phyloP scores from a whole-genome alignment of 148 eudicot genomes.

The Drosera capensis region DNA sequence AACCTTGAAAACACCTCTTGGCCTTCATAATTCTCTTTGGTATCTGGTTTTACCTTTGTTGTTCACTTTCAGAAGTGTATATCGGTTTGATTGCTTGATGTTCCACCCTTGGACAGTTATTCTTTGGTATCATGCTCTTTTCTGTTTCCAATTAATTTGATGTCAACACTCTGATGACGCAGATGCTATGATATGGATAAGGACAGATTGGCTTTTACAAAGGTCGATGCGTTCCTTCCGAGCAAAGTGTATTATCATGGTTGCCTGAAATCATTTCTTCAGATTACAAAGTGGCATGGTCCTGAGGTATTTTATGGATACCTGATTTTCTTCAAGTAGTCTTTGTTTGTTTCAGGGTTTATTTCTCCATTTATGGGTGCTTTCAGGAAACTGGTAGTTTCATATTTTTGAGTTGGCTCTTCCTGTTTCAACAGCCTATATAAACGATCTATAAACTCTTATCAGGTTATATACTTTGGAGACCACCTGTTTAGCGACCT shows the following conservation, averaged over 20 bases:
- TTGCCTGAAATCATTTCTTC: slow-evolving; percentile 69
- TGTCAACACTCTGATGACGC: slow-evolving; percentile 4
- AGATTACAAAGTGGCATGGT: slow-evolving; percentile 95
- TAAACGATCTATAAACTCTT: neutral
- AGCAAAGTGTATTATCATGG: slow-evolving; percentile 78
- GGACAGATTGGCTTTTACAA: slow-evolving; percentile 77
- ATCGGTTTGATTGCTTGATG: neutral
- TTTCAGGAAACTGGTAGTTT: no score
- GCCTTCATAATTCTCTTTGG: neutral
- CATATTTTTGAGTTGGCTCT: no score
- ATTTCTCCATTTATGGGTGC: no score
- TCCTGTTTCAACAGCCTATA: no score
- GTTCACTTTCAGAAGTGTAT: neutral
- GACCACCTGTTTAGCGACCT: slow-evolving; percentile 96
- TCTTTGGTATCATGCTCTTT: neutral
- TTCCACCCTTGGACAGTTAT: neutral
- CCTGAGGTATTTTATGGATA: slow-evolving; percentile 52
- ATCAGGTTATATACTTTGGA: slow-evolving; percentile 94
- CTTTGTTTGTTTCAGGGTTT: no score
- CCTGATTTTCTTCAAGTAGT: no score
- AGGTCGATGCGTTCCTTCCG: slow-evolving; percentile 86
- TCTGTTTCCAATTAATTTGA: no score
- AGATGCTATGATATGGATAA: slow-evolving; percentile 84
- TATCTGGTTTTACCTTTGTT: no score
- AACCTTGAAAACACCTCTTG: neutral